Evolutionary conservation across 192 early-diverging fungal genomes (phyloP).

Genomic region (Backusella tarrabulga): DNA sequence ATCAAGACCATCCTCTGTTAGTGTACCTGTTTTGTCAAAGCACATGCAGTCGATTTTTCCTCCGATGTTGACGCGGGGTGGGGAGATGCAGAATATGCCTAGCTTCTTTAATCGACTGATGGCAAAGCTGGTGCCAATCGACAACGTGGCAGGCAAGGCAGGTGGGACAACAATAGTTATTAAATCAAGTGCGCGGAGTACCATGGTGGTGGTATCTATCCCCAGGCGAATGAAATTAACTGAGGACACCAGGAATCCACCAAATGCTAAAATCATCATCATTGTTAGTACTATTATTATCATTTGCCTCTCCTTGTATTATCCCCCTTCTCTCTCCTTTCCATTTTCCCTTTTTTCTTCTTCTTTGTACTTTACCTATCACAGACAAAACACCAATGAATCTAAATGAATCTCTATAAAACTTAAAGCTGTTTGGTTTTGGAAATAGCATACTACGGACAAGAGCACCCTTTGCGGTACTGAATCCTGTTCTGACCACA

Average conservation of each 20-base stretch:
- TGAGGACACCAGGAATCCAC: slow-evolving; percentile 87
- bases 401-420: slow-evolving; percentile 95
- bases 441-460: slow-evolving; percentile 96
- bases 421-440: slow-evolving; percentile 94
- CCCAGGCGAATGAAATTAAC: slow-evolving; percentile 86
- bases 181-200: slow-evolving; percentile 91
- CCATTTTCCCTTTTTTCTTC: too few species aligned
- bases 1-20: slow-evolving; percentile 95
- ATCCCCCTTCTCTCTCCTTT: too few species aligned
- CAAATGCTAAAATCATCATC: slow-evolving; percentile 36
- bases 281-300: neutral
- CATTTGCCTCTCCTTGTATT: neutral
- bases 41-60: slow-evolving; percentile 96
- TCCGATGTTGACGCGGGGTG: slow-evolving; percentile 91
- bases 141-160: slow-evolving; percentile 96
- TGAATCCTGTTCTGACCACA: slow-evolving; percentile 91
- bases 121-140: slow-evolving; percentile 96
- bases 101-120: slow-evolving; percentile 75
- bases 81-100: slow-evolving; percentile 92
- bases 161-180: slow-evolving; percentile 97
- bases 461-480: slow-evolving; percentile 94
- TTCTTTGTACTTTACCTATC: slow-evolving; percentile 51
- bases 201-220: slow-evolving; percentile 66
- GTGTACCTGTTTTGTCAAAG: slow-evolving; percentile 98
- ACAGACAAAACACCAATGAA: slow-evolving; percentile 90